Evolutionary conservation across 1,284 basidiomycete genomes (phyloP).

Genomic region (Exsudoporus floridanus): DNA sequence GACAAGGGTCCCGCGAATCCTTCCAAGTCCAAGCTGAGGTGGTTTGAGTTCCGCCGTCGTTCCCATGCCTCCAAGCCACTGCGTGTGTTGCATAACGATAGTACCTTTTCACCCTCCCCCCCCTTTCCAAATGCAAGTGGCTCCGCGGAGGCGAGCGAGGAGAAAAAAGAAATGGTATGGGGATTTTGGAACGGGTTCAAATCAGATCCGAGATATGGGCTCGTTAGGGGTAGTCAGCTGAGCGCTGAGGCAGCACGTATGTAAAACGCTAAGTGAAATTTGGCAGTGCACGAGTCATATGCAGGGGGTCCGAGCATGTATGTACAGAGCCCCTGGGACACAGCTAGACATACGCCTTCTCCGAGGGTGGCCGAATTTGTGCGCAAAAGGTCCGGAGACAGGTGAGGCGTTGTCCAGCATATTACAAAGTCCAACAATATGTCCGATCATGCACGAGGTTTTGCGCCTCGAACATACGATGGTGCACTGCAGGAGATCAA

Average conservation of each 20-base stretch:
- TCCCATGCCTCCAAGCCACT: slow-evolving; percentile 1
- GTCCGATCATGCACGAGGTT: not conserved
- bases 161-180: not conserved
- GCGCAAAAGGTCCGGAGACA: no score
- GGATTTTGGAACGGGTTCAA: not conserved
- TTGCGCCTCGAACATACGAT: no score
- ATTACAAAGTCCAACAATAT: no score
- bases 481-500: not conserved
- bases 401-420: no score
- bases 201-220: slow-evolving; percentile 19
- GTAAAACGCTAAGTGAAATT: not conserved
- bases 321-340: not conserved
- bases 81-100: slow-evolving; percentile 16
- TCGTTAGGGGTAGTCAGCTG: slow-evolving; percentile 6
- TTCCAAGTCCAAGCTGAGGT: not conserved
- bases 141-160: slow-evolving; percentile 11
- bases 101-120: slow-evolving; percentile 9
- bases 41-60: slow-evolving; percentile 3
- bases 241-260: not conserved
- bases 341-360: no score
- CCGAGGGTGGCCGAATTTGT: no score
- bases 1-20: not conserved
- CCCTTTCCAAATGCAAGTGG: slow-evolving; percentile 2
- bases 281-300: slow-evolving; percentile 10
- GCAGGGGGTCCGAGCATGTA: not conserved